Evolutionary conservation across 1,284 basidiomycete genomes (phyloP), one percentile per base, ranked within the genome.

Genomic region (Ceratobasidium sp.): DNA sequence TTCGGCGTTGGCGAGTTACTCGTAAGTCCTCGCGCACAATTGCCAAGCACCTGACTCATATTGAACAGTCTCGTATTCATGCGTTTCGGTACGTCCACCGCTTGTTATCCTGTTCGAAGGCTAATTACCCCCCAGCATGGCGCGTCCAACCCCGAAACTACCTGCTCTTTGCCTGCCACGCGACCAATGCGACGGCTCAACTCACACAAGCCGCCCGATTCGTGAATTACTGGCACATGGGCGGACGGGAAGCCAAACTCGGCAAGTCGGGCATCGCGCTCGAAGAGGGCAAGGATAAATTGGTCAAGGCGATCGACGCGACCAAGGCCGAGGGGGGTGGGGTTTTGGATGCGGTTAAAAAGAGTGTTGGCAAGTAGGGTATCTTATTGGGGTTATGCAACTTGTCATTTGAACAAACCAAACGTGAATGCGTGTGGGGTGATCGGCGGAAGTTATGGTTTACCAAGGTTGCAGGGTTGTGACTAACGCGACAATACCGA

Each of bases 101-200:
- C 40, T 62, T 22, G 54, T 38, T 31, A 6, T 29, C 13, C 15
- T 8, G 22, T 13, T 55, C 52, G 49, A 32, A 27, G 25, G 20
- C 22, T 42, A 38, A 29, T 29, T 49, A 20, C 13, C 22, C n/a
- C 53, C 34, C 29, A 93, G 92, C 95, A 71, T 98, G 96, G 96
- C 87, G 87, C 70, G 95, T 98, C 42, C 88, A 94, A 77, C 95
- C 95, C 17, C 87, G 96, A 74, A 98, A 98, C 79, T 94, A 96
- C 82, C 85, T 97, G 68, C 85, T 97, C 64, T 93, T 97, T 79
- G 94, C 90, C 3, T 97, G 95, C 78, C 95, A 98, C 80, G 82
- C 85, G 17, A 96, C 94, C 65, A 98, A 98, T 78, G 86, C 89
- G 3, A 83, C 91, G n/a, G 91, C 94, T 0, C 95, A 98, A 78